Conservation (phyloP, 306 rosid species). For the Inga leiocalycina region DNA sequence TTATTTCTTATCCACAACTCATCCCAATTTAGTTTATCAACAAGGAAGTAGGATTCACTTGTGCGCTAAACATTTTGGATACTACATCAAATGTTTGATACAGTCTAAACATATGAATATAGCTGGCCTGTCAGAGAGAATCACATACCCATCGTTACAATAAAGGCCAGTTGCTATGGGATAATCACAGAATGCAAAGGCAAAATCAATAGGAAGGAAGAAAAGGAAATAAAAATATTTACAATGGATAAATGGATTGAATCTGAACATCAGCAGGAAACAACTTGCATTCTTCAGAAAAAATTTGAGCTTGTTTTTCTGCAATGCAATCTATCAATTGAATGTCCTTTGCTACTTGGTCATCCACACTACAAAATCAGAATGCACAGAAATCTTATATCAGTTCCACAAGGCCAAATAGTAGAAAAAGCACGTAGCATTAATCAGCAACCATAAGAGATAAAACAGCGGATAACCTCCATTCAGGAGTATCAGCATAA, state of each 20-base stretch:
- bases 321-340: slow-evolving; percentile 94
- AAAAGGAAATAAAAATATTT: slow-evolving; percentile 36
- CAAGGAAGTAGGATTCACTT: neutral
- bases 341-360: slow-evolving; percentile 87
- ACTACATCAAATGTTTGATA: slow-evolving; percentile 9
- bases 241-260: slow-evolving; percentile 96
- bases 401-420: slow-evolving; percentile 30
- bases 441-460: neutral
- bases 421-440: neutral
- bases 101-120: neutral
- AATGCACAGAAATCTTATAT: slow-evolving; percentile 38
- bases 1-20: neutral
- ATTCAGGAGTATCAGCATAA: slow-evolving; percentile 86
- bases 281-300: slow-evolving; percentile 94
- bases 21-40: neutral
- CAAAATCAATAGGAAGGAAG: slow-evolving; percentile 13
- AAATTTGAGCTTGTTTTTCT: slow-evolving; percentile 90
- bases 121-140: slow-evolving; percentile 5
- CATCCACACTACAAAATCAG: slow-evolving; percentile 71
- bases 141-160: neutral
- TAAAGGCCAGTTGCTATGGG: slow-evolving; percentile 22
- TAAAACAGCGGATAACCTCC: slow-evolving; percentile 65
- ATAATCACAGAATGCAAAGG: slow-evolving; percentile 20
- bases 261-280: slow-evolving; percentile 99
- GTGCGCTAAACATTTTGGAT: slow-evolving; percentile 15